Conservation (phyloP, 164 flowering plant species). For the Berberis vulgaris region DNA sequence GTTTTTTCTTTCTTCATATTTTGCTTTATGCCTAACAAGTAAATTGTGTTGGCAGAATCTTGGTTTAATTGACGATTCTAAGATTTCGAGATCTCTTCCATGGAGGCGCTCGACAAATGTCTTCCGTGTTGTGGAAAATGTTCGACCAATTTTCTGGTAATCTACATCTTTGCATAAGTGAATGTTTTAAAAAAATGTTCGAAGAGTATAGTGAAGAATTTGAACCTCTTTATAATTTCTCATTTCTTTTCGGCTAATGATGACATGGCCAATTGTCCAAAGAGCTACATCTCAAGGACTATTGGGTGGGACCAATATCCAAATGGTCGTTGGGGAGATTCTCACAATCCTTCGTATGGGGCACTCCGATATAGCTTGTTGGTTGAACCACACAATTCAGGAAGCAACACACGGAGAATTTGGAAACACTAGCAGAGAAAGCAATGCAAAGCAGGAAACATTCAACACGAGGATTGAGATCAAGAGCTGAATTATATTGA, state of each 20-base stretch:
- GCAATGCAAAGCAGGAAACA: no score
- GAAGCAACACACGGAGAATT: no score
- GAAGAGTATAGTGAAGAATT: background rate
- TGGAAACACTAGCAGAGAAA: no score
- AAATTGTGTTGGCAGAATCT: constrained; percentile 55
- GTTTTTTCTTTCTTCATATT: background rate
- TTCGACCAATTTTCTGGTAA: constrained; percentile 90
- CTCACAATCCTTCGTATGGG: constrained; percentile 83
- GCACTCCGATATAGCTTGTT: constrained; percentile 11
- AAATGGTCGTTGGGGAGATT: constrained; percentile 87
- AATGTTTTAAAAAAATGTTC: background rate
- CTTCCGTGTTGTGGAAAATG: constrained; percentile 80
- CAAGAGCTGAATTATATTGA: no score
- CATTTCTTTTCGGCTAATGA: constrained; percentile 9
- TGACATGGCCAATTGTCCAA: constrained; percentile 94
- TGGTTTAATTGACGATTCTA: constrained; percentile 83
- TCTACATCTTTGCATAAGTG: background rate
- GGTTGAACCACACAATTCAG: no score
- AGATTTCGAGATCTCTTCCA: constrained; percentile 73
- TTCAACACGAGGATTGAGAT: no score
- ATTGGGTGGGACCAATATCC: constrained; percentile 89
- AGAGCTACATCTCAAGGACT: constrained; percentile 81
- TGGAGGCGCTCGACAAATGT: constrained; percentile 90
- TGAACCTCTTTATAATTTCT: background rate
- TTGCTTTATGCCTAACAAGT: background rate